Evolutionary conservation across 2,329 filamentous ascomycete genomes (phyloP).

Genomic region (Aspergillus aculeatinus): DNA sequence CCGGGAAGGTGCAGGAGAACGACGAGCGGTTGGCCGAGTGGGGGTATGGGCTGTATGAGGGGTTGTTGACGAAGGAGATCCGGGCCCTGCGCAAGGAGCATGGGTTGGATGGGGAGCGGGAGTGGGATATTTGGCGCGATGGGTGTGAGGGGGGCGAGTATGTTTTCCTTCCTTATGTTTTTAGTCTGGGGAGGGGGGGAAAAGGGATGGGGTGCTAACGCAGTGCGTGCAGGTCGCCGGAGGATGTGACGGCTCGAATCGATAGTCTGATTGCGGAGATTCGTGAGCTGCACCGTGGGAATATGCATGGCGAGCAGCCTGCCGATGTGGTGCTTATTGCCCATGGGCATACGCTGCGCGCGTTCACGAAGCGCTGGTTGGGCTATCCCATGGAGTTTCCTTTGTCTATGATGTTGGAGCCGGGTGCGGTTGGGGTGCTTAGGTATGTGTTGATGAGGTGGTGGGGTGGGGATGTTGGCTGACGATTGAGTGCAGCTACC

Average conservation of each 20-base stretch:
- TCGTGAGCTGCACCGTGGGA: slow-evolving; percentile 38
- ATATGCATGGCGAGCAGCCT: slow-evolving; percentile 42
- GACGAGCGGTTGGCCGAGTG: slow-evolving; percentile 56
- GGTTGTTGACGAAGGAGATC: slow-evolving; percentile 55
- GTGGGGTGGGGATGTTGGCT: neutral
- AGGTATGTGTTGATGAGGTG: slow-evolving; percentile 29
- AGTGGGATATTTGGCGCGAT: slow-evolving; percentile 60
- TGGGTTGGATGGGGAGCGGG: slow-evolving; percentile 49
- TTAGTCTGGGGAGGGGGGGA: neutral
- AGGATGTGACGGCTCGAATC: slow-evolving; percentile 43
- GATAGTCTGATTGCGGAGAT: slow-evolving; percentile 46
- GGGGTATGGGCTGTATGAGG: slow-evolving; percentile 65
- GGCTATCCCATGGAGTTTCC: slow-evolving; percentile 42
- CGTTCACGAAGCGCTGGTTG: slow-evolving; percentile 50
- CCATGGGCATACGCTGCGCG: slow-evolving; percentile 48
- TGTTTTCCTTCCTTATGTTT: neutral
- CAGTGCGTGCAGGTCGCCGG: slow-evolving; percentile 27
- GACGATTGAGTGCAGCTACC: slow-evolving; percentile 26
- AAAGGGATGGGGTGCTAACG: neutral
- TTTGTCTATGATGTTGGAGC: slow-evolving; percentile 46
- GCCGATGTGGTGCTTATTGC: slow-evolving; percentile 42
- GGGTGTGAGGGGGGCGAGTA: slow-evolving; percentile 59
- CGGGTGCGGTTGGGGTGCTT: slow-evolving; percentile 45
- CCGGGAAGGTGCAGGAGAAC: slow-evolving; percentile 47
- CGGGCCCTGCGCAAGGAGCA: slow-evolving; percentile 44